Percentiles rank a stretch among this genome's conserved stretches.
phyloP scores from a whole-genome alignment of 75 land plant genomes.

The Picea sitchensis region DNA sequence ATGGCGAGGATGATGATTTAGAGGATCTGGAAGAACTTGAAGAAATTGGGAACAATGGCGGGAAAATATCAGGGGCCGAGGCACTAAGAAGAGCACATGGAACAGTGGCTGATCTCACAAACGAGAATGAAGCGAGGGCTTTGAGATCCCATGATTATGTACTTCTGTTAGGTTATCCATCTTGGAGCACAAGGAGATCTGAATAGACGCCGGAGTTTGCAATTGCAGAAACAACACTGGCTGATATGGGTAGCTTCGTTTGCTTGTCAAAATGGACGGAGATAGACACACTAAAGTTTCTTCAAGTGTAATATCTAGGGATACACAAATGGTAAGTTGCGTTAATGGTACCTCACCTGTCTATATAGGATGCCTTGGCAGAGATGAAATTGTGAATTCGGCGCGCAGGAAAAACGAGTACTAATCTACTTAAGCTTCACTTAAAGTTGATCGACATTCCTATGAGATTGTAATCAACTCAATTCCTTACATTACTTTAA shows the following conservation, averaged over 20 bases:
- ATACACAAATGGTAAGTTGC: conserved; percentile 83
- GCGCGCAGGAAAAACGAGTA: conserved; percentile 44
- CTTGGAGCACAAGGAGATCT: conserved; percentile 83
- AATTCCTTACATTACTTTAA: background rate
- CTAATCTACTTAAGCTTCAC: background rate
- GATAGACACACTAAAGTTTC: conserved; percentile 63
- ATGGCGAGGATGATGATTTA: too few relatives aligned
- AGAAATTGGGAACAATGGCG: conserved; percentile 43
- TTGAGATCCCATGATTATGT: conserved; percentile 59
- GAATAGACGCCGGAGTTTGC: conserved; percentile 87
- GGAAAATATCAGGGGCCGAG: conserved; percentile 29
- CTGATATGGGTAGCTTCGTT: conserved; percentile 40
- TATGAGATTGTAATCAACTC: too few relatives aligned
- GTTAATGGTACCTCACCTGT: conserved; percentile 59
- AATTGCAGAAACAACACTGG: conserved; percentile 58
- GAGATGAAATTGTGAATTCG: conserved; percentile 93
- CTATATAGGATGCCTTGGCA: conserved; percentile 78
- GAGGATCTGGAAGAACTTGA: conserved; percentile 3
- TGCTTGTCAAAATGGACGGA: conserved; percentile 85
- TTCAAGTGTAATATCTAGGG: conserved; percentile 55
- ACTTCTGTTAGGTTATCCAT: conserved; percentile 80
- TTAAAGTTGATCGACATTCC: too few relatives aligned
- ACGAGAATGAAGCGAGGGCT: conserved; percentile 46
- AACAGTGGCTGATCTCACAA: conserved; percentile 62
- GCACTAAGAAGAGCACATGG: conserved; percentile 48